Evolutionary conservation across 2,329 filamentous ascomycete species (phyloP).

Genomic region (Ophiostoma perfectum): DNA sequence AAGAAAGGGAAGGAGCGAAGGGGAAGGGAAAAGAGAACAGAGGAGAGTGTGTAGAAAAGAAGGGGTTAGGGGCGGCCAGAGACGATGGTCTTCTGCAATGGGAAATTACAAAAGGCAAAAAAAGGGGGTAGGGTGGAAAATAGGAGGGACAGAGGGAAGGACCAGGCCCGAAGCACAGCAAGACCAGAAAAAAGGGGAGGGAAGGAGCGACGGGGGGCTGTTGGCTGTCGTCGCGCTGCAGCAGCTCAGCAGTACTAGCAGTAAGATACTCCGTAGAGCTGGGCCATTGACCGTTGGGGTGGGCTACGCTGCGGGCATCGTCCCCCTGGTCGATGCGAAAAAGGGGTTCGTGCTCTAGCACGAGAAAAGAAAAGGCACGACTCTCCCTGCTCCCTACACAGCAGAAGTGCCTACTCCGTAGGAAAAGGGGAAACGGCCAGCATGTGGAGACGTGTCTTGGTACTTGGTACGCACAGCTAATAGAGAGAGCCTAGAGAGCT

Average conservation of each 20-base stretch:
- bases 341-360: conserved; percentile 26
- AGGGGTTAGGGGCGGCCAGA: conserved; percentile 18
- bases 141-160: conserved; percentile 15
- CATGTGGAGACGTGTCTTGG: conserved; percentile 20
- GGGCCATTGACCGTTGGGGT: conserved; percentile 20
- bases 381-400: background rate
- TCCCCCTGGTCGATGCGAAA: conserved; percentile 23
- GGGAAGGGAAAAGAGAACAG: conserved; percentile 13
- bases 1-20: conserved; percentile 16
- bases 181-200: conserved; percentile 3
- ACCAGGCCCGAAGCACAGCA: background rate
- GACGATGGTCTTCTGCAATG: conserved; percentile 26
- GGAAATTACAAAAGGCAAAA: conserved; percentile 27
- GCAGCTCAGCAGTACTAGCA: background rate
- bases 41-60: conserved; percentile 17
- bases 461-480: conserved; percentile 18
- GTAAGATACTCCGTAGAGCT: background rate
- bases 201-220: background rate
- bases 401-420: background rate
- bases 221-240: background rate
- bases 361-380: conserved; percentile 12
- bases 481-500: conserved; percentile 8
- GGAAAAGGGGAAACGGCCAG: conserved; percentile 19
- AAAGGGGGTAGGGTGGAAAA: conserved; percentile 26
- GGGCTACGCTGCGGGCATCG: conserved; percentile 7